phyloP scores from a whole-genome alignment of 805 yeast species.

The Candida khao-thaluensis region DNA sequence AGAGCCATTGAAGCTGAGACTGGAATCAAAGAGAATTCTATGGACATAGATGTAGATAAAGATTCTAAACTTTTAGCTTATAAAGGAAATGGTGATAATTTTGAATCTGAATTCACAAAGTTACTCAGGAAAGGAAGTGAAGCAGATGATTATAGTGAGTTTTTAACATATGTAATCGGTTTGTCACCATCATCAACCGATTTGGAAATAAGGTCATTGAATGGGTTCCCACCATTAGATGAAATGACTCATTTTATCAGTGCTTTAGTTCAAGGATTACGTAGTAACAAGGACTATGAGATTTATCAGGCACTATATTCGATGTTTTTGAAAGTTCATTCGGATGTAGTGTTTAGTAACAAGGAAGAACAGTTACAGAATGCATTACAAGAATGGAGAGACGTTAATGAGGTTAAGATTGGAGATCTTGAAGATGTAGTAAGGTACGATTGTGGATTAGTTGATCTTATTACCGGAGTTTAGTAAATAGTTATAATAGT shows the following conservation, averaged over 20 bases:
- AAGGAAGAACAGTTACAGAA: constrained; percentile 38
- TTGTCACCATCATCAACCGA: constrained; percentile 80
- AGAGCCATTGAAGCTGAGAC: constrained; percentile 53
- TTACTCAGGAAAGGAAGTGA: constrained; percentile 54
- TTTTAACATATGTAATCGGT: constrained; percentile 53
- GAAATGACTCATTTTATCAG: constrained; percentile 66
- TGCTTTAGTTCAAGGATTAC: constrained; percentile 64
- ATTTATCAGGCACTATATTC: constrained; percentile 77
- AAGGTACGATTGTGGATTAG: constrained; percentile 80
- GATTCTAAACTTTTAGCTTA: constrained; percentile 34
- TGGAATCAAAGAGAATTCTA: constrained; percentile 14
- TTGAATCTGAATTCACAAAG: constrained; percentile 74
- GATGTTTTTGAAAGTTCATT: constrained; percentile 73
- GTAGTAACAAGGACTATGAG: constrained; percentile 63
- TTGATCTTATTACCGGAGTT: constrained; percentile 40
- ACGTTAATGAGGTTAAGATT: constrained; percentile 38
- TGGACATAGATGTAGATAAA: constrained; percentile 22
- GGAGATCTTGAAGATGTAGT: constrained; percentile 61
- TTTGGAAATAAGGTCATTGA: constrained; percentile 80
- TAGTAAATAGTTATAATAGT: no score
- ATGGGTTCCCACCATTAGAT: constrained; percentile 58
- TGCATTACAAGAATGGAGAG: constrained; percentile 51
- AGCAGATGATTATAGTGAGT: constrained; percentile 40
- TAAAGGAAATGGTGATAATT: constrained; percentile 39
- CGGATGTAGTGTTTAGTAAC: constrained; percentile 62